Percentiles rank a stretch among this genome's conserved stretches.
These are phyloP conservation scores for Endothia cerciana DNA, from an alignment of 2,329 filamentous ascomycete species.

Conservation along the genomic window DNA sequence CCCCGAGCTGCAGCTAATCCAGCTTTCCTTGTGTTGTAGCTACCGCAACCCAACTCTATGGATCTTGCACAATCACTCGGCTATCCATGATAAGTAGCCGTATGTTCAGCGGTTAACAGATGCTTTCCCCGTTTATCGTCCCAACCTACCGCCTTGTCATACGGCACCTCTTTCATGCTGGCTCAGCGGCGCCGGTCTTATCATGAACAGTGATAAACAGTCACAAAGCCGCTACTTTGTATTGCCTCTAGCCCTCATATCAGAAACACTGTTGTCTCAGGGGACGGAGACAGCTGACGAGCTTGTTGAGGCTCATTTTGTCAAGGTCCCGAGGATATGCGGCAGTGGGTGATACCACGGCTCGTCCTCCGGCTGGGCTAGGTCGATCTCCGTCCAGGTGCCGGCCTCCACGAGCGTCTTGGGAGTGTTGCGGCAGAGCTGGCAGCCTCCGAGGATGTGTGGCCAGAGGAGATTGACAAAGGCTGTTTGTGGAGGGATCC, in stretches of 20 bases:
- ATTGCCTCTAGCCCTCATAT: neutral
- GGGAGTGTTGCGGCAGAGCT: constrained; percentile 53
- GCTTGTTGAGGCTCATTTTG: constrained; percentile 45
- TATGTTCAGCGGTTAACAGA: neutral
- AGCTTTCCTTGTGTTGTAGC: neutral
- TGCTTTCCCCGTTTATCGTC: neutral
- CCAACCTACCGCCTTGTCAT: neutral
- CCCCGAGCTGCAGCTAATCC: neutral
- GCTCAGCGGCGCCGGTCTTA: neutral
- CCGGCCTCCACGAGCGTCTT: constrained; percentile 53
- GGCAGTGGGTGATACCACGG: constrained; percentile 49
- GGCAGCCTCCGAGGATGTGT: constrained; percentile 54
- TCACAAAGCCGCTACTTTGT: neutral
- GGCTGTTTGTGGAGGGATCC: constrained; percentile 38
- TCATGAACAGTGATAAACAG: too few relatives aligned
- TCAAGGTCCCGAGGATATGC: constrained; percentile 56
- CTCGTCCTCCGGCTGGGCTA: constrained; percentile 46
- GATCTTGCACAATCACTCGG: neutral
- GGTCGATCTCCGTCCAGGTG: constrained; percentile 53
- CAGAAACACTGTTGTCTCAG: neutral
- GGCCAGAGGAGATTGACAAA: constrained; percentile 59
- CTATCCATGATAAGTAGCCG: neutral
- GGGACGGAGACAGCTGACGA: neutral
- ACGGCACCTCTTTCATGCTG: too few relatives aligned
- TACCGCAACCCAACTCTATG: neutral